These are phyloP conservation scores for Torrubiella hemipterigena DNA, from an alignment of 2,329 filamentous ascomycete genomes.

Conservation along the genomic window DNA sequence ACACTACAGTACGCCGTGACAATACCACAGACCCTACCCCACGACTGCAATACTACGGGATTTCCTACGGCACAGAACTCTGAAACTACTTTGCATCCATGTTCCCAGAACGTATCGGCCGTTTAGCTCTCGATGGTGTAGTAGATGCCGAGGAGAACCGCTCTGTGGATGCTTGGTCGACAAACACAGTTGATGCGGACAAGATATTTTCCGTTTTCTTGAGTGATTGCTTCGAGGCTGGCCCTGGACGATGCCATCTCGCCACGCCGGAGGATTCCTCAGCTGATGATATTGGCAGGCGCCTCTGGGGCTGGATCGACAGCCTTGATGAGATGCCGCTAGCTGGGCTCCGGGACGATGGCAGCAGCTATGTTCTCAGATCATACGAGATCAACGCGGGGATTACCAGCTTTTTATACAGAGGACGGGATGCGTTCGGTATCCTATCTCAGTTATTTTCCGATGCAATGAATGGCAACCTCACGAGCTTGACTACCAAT, in stretches of 20 bases:
- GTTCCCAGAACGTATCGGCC: conserved; percentile 11
- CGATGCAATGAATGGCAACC: not conserved
- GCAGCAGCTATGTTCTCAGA: not conserved
- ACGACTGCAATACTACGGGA: conserved; percentile 30
- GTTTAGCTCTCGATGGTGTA: conserved; percentile 10
- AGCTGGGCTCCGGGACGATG: not conserved
- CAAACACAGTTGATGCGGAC: not conserved
- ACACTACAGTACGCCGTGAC: not conserved
- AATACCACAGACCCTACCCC: conserved; percentile 9
- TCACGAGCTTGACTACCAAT: not conserved
- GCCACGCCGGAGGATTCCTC: not conserved
- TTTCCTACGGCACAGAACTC: conserved; percentile 22
- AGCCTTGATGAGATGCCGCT: not conserved
- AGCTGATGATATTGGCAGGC: not conserved
- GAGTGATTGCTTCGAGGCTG: not conserved
- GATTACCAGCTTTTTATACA: not conserved
- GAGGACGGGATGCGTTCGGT: not conserved
- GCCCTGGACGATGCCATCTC: not conserved
- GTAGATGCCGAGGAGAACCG: conserved; percentile 8
- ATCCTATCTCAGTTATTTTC: not conserved
- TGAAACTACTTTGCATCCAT: conserved; percentile 10
- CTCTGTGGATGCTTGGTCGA: not conserved
- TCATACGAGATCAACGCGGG: not conserved
- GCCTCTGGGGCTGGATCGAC: not conserved
- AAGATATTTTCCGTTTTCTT: not conserved